Conservation (phyloP, 2,329 filamentous ascomycete species). For the Elsinoe australis region DNA sequence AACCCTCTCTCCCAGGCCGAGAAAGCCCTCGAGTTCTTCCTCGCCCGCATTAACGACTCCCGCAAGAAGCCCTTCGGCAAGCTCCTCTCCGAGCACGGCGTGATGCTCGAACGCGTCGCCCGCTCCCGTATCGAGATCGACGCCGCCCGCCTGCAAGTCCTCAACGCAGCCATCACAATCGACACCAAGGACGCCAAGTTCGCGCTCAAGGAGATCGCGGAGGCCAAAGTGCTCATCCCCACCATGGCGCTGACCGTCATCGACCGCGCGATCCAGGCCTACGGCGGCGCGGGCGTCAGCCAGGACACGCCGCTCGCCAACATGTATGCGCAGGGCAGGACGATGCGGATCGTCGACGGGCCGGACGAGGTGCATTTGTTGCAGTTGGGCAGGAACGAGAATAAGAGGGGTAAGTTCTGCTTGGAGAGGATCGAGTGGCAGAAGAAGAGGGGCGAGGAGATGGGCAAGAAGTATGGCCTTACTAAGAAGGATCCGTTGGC, state of each 20-base stretch:
- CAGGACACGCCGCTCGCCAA: slow-evolving; percentile 88
- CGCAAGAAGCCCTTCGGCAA: slow-evolving; percentile 87
- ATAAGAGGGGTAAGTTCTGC: slow-evolving; percentile 54
- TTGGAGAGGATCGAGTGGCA: slow-evolving; percentile 57
- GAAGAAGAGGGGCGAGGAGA: slow-evolving; percentile 54
- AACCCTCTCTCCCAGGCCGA: slow-evolving; percentile 52
- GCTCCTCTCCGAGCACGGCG: slow-evolving; percentile 77
- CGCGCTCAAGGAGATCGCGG: slow-evolving; percentile 84
- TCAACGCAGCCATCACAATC: slow-evolving; percentile 93
- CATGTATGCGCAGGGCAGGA: slow-evolving; percentile 33
- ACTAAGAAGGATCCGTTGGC: slow-evolving; percentile 36
- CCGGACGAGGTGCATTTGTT: slow-evolving; percentile 91
- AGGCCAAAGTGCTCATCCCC: slow-evolving; percentile 90
- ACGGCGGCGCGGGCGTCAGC: slow-evolving; percentile 80
- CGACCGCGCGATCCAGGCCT: slow-evolving; percentile 88
- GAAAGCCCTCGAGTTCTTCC: slow-evolving; percentile 86
- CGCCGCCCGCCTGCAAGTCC: slow-evolving; percentile 76
- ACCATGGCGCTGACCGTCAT: slow-evolving; percentile 76
- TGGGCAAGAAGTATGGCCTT: slow-evolving; percentile 55
- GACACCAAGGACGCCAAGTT: slow-evolving; percentile 82
- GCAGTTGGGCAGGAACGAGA: slow-evolving; percentile 75
- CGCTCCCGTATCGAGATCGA: slow-evolving; percentile 91
- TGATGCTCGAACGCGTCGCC: slow-evolving; percentile 92
- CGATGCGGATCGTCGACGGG: slow-evolving; percentile 54
- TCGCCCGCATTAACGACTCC: slow-evolving; percentile 88